These are phyloP conservation scores for Jasminum sambac DNA, from an alignment of 257 asterid species.

Conservation along the genomic window DNA sequence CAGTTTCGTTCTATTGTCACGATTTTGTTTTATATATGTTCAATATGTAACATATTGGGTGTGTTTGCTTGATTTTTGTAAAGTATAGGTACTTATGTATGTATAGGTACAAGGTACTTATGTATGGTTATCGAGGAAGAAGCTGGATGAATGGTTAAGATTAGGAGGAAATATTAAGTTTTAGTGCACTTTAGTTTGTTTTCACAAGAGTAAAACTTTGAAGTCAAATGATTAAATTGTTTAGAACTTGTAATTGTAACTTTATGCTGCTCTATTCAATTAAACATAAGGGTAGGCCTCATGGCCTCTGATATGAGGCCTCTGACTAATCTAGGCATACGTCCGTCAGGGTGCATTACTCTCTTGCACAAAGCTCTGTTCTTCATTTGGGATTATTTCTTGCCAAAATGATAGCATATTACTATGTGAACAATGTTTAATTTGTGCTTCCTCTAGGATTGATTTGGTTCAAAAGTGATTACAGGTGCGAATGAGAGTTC, in stretches of 20 bases:
- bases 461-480: background rate
- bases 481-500: constrained; percentile 61
- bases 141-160: background rate
- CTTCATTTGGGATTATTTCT: background rate
- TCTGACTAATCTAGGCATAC: background rate
- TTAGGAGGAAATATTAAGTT: background rate
- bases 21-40: background rate
- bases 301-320: background rate
- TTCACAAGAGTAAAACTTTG: background rate
- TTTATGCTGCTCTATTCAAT: background rate
- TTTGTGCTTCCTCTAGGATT: background rate
- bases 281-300: background rate
- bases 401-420: background rate
- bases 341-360: background rate
- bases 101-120: no score
- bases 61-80: background rate
- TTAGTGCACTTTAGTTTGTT: background rate
- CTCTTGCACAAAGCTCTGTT: background rate
- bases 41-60: background rate
- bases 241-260: background rate
- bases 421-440: background rate
- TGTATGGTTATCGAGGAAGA: no score
- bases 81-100: background rate
- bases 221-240: background rate
- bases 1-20: background rate